phyloP scores from a whole-genome alignment of 352 stramenopile genomes.

The Globisporangium spiculum region DNA sequence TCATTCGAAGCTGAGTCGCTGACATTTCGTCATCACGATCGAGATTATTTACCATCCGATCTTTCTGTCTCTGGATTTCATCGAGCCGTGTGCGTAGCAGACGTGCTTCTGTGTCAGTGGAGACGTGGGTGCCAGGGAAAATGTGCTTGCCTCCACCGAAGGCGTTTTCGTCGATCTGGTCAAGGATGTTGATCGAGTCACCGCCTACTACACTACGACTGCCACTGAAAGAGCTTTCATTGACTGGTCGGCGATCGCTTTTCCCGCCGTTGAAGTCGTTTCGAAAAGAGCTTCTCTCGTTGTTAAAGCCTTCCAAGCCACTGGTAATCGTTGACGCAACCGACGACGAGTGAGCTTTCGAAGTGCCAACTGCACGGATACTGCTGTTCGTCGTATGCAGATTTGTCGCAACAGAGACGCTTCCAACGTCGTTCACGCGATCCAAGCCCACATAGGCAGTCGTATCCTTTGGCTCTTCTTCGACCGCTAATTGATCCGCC shows the following conservation, averaged over 20 bases:
- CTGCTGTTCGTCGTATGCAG: slow-evolving; percentile 32
- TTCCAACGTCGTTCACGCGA: slow-evolving; percentile 46
- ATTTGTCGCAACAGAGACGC: slow-evolving; percentile 78
- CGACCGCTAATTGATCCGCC: slow-evolving; percentile 64
- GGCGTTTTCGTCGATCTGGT: slow-evolving; percentile 79
- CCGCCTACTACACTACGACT: slow-evolving; percentile 5
- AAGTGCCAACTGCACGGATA: slow-evolving; percentile 24
- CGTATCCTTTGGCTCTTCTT: slow-evolving; percentile 64
- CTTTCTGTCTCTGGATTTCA: slow-evolving; percentile 75
- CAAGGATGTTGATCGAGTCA: slow-evolving; percentile 48
- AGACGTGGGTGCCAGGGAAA: slow-evolving; percentile 55
- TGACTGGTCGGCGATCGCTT: slow-evolving; percentile 24
- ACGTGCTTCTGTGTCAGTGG: slow-evolving; percentile 82
- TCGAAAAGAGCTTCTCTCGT: background rate
- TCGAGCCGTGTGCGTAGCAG: slow-evolving; percentile 70
- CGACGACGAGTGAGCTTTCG: slow-evolving; percentile 10
- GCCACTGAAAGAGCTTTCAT: slow-evolving; percentile 16
- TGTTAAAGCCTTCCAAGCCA: background rate
- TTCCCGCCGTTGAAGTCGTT: slow-evolving; percentile 3
- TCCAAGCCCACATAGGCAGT: slow-evolving; percentile 80
- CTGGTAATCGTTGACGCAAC: background rate
- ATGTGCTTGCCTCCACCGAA: slow-evolving; percentile 66
- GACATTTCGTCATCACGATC: slow-evolving; percentile 55
- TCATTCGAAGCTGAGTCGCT: slow-evolving; percentile 46
- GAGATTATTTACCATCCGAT: slow-evolving; percentile 45